phyloP scores from a whole-genome alignment of 768 basidiomycete species.

The Daedalea quercina region DNA sequence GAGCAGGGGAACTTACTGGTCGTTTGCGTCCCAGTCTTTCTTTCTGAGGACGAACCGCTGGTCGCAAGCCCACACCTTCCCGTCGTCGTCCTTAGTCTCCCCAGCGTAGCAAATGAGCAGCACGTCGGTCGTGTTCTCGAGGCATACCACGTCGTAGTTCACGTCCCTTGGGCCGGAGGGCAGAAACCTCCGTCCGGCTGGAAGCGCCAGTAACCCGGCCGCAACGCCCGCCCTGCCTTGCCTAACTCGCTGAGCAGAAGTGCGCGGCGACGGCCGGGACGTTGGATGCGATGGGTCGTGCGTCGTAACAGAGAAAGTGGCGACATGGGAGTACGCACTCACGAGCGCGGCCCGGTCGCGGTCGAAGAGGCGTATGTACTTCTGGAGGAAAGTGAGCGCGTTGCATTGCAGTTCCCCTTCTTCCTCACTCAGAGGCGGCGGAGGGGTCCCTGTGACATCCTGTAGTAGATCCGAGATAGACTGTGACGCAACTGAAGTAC shows the following conservation, averaged over 20 bases:
- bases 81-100: neutral
- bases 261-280: neutral
- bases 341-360: slow-evolving; percentile 15
- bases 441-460: neutral
- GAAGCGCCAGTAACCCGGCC: slow-evolving; percentile 15
- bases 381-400: slow-evolving; percentile 3
- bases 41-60: slow-evolving; percentile 17
- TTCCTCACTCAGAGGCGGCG: neutral
- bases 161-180: neutral
- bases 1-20: slow-evolving; percentile 12
- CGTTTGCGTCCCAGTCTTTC: slow-evolving; percentile 15
- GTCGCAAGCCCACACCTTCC: slow-evolving; percentile 8
- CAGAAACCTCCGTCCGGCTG: slow-evolving; percentile 7
- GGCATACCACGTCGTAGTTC: slow-evolving; percentile 13
- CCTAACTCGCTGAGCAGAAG: neutral
- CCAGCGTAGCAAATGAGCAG: slow-evolving; percentile 13
- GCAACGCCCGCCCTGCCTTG: slow-evolving; percentile 13
- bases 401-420: neutral
- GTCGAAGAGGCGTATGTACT: slow-evolving; percentile 14
- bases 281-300: neutral
- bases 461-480: neutral
- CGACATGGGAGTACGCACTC: slow-evolving; percentile 16
- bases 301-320: slow-evolving; percentile 17
- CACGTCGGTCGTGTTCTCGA: slow-evolving; percentile 6
- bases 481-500: no score